Conservation (phyloP, 176 grass and related monocot species). For the Avena eriantha region DNA sequence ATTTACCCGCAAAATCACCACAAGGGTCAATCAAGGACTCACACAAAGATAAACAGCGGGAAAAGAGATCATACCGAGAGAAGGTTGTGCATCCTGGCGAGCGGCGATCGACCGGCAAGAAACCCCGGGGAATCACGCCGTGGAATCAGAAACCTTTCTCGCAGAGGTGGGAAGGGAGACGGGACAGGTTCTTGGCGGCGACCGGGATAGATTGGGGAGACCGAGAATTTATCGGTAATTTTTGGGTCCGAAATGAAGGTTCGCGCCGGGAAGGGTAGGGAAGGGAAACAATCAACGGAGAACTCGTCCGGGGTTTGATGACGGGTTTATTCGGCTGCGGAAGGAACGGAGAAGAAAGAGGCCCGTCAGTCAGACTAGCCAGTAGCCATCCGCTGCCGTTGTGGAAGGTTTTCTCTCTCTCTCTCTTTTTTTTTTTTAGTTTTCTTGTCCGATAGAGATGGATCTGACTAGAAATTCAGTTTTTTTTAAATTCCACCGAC, state of each 20-base stretch:
- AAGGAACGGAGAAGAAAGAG: constrained; percentile 17
- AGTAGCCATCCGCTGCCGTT: constrained; percentile 18
- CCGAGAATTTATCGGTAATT: not conserved
- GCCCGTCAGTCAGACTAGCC: not conserved
- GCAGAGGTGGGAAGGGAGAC: not conserved
- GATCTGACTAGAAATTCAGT: not conserved
- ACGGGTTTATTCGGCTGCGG: constrained; percentile 34
- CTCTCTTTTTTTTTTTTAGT: not conserved
- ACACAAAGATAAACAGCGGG: not conserved
- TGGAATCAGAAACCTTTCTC: not conserved
- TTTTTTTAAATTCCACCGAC: too few species aligned
- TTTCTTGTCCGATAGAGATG: constrained; percentile 6
- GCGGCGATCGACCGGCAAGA: not conserved
- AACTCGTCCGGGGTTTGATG: constrained; percentile 3
- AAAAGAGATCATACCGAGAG: constrained; percentile 39
- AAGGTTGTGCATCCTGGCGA: constrained; percentile 56
- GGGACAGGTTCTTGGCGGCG: not conserved
- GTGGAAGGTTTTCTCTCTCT: not conserved
- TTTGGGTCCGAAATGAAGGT: not conserved
- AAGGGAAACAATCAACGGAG: not conserved
- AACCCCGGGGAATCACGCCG: not conserved
- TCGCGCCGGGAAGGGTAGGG: not conserved
- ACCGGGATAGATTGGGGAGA: not conserved
- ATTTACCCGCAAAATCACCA: not conserved
- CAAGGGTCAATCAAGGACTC: not conserved